phyloP scores from a whole-genome alignment of 192 early-diverging fungal species.

The Chytriomyces hyalinus region DNA sequence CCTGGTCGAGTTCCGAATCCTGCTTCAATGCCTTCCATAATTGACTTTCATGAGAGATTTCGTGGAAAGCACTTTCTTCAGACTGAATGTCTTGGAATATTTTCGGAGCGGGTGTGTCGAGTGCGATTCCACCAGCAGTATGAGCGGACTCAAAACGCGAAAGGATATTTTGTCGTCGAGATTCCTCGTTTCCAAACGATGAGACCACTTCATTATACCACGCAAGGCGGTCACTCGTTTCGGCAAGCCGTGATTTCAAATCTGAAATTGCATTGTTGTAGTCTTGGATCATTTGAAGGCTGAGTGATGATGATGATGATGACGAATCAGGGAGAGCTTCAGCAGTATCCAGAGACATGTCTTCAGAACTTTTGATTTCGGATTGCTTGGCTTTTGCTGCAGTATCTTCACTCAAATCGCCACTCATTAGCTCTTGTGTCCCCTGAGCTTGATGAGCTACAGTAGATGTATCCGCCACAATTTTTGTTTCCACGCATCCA shows the following conservation, averaged over 20 bases:
- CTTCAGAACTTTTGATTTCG: background rate
- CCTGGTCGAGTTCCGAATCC: slow-evolving; percentile 9
- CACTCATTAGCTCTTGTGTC: no score
- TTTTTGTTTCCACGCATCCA: no score
- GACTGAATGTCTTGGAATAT: background rate
- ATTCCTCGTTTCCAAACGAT: slow-evolving; percentile 29
- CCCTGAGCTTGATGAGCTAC: no score
- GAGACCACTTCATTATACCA: slow-evolving; percentile 58
- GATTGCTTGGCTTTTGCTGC: no score
- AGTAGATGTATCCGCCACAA: no score
- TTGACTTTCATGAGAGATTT: slow-evolving; percentile 39
- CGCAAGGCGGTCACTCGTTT: slow-evolving; percentile 51
- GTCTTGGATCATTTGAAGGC: slow-evolving; percentile 34
- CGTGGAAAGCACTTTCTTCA: background rate
- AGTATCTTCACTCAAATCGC: no score
- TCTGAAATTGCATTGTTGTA: slow-evolving; percentile 51
- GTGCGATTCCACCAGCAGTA: no score
- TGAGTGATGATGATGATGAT: no score
- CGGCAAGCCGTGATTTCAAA: slow-evolving; percentile 44
- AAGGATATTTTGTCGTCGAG: slow-evolving; percentile 15
- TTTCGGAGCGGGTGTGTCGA: background rate
- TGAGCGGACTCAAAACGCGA: background rate
- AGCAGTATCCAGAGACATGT: background rate
- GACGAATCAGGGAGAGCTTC: no score
- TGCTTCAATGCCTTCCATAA: slow-evolving; percentile 39